A percentile compares a stretch with the other conserved stretches of the same genome.
Evolutionary conservation across 805 yeast species (phyloP).

Genomic region (Ogataea nonfermentans): DNA sequence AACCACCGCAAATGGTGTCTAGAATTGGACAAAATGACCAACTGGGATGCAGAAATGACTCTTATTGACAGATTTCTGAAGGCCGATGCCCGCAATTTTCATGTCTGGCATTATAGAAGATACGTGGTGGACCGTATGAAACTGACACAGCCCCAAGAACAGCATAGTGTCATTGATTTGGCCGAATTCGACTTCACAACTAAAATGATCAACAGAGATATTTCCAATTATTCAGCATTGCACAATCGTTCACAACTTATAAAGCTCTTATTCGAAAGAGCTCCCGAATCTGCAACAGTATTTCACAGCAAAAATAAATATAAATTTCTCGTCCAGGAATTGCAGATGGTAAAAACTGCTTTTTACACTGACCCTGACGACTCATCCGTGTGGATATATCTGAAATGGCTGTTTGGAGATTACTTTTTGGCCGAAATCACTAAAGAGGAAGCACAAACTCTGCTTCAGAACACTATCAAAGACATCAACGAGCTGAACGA

Average conservation of each 20-base stretch:
- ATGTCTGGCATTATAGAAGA: constrained; percentile 94
- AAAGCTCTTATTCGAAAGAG: constrained; percentile 43
- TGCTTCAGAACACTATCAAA: constrained; percentile 46
- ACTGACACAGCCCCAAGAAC: constrained; percentile 7
- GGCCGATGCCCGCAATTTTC: constrained; percentile 81
- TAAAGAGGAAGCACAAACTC: constrained; percentile 26
- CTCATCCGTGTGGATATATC: constrained; percentile 88
- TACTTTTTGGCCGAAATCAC: constrained; percentile 36
- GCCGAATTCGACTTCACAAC: constrained; percentile 78
- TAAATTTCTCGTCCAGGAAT: constrained; percentile 51
- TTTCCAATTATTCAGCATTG: constrained; percentile 95
- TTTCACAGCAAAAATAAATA: constrained; percentile 19
- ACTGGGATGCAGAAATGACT: constrained; percentile 70
- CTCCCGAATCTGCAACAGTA: constrained; percentile 18
- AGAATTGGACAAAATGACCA: constrained; percentile 43
- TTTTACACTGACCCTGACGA: constrained; percentile 92
- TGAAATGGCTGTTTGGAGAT: constrained; percentile 69
- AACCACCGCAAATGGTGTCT: constrained; percentile 86
- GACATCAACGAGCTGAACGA: constrained; percentile 63
- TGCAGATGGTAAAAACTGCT: constrained; percentile 73
- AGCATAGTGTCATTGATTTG: constrained; percentile 28
- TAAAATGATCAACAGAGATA: constrained; percentile 71
- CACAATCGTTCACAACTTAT: constrained; percentile 79
- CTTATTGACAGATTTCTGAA: constrained; percentile 67
- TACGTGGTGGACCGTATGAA: constrained; percentile 48